Evolutionary conservation across 179 eudicot genomes (phyloP).

Genomic region (Nepenthes alata): DNA sequence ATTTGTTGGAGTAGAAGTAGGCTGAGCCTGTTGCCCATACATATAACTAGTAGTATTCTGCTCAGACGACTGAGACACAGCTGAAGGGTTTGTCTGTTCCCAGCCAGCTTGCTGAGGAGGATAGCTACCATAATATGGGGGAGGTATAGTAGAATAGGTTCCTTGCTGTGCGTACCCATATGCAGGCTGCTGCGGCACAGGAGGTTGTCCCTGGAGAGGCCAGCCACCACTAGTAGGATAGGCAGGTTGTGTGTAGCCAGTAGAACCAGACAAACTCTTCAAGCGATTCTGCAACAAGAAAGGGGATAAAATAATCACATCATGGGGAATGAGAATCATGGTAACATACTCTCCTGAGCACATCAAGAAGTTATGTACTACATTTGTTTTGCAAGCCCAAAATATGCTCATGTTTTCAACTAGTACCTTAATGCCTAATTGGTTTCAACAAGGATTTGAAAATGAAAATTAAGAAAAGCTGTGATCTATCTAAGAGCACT

Average conservation of each 20-base stretch:
- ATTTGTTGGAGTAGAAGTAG: conserved; percentile 20
- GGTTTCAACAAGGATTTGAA: not conserved
- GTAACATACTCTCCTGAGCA: conserved; percentile 14
- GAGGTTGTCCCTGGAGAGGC: conserved; percentile 40
- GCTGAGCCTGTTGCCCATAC: conserved; percentile 33
- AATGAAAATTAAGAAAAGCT: conserved; percentile 6
- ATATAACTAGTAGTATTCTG: conserved; percentile 34
- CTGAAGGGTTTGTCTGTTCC: conserved; percentile 24
- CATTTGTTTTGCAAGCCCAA: not conserved
- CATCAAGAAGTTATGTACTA: no score
- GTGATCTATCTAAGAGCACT: conserved; percentile 20
- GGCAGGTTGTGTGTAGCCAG: conserved; percentile 30
- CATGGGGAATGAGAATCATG: not conserved
- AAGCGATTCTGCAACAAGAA: conserved; percentile 52
- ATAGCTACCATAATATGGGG: conserved; percentile 60
- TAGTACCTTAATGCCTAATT: not conserved
- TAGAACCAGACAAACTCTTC: conserved; percentile 21
- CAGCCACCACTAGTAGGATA: conserved; percentile 29
- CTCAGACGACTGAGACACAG: conserved; percentile 24
- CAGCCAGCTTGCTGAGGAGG: conserved; percentile 37
- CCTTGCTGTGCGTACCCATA: conserved; percentile 79
- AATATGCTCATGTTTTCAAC: not conserved
- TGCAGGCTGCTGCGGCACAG: conserved; percentile 60
- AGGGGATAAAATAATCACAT: not conserved
- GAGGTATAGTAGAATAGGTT: conserved; percentile 41